Conservation (phyloP, 345 rosid genomes). For the Salix suchowensis region DNA sequence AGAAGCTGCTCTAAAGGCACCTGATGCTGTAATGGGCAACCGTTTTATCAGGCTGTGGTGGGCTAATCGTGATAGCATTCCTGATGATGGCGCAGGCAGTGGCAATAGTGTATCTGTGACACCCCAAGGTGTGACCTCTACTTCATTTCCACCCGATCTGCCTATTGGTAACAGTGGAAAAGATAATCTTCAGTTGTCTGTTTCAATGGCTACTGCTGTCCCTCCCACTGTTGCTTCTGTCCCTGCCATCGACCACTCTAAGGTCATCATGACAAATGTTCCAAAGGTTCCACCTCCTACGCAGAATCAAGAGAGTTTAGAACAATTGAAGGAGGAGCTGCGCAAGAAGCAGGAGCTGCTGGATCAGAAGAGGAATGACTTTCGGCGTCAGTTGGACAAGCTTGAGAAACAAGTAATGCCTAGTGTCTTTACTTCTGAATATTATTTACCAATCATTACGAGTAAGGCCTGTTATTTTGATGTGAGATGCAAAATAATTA, state of each 20-base stretch:
- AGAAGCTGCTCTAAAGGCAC: constrained; percentile 89
- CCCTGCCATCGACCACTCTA: constrained; percentile 45
- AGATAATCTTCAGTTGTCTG: constrained; percentile 41
- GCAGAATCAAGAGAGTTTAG: constrained; percentile 67
- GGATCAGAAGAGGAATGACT: constrained; percentile 80
- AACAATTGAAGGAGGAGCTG: constrained; percentile 76
- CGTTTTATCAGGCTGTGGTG: constrained; percentile 96
- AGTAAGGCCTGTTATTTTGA: background rate
- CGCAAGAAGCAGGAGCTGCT: constrained; percentile 87
- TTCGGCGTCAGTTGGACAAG: constrained; percentile 60
- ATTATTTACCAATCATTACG: background rate
- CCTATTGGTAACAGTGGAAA: constrained; percentile 44
- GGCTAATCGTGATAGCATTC: constrained; percentile 92
- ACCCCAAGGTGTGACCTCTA: constrained; percentile 35
- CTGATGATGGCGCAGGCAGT: constrained; percentile 49
- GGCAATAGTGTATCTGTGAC: constrained; percentile 36
- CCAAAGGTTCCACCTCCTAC: constrained; percentile 52
- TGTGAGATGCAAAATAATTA: background rate
- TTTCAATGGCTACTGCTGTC: constrained; percentile 31
- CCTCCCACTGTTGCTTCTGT: constrained; percentile 36
- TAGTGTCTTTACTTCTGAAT: background rate
- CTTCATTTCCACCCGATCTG: constrained; percentile 34
- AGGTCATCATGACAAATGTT: constrained; percentile 38
- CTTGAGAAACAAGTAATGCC: constrained; percentile 62
- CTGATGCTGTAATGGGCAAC: constrained; percentile 99